phyloP scores from a whole-genome alignment of 164 flowering plant genomes.

The Stephania japonica region DNA sequence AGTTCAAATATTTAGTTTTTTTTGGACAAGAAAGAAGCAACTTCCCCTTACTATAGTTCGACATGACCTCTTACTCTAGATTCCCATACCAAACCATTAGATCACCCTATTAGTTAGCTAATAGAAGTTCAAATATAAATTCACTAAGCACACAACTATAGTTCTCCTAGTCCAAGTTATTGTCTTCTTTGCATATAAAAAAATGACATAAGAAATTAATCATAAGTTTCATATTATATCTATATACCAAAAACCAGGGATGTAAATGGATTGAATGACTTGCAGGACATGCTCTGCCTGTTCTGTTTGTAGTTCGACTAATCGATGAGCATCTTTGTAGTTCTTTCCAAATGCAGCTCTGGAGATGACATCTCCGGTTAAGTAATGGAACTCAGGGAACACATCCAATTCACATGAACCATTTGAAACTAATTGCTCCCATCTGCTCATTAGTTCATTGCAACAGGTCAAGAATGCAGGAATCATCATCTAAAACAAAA shows the following conservation, averaged over 20 bases:
- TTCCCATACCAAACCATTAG: too few relatives aligned
- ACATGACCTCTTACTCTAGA: too few relatives aligned
- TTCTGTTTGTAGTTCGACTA: constrained; percentile 18
- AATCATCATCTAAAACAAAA: constrained; percentile 8
- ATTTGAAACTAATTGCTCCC: constrained; percentile 6
- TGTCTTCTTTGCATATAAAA: too few relatives aligned
- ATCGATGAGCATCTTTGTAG: constrained; percentile 3
- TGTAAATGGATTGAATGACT: constrained; percentile 9
- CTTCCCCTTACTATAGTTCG: too few relatives aligned
- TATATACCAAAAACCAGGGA: constrained; percentile 38
- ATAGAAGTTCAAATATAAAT: too few relatives aligned
- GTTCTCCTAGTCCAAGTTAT: too few relatives aligned
- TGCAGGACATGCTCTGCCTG: constrained; percentile 11
- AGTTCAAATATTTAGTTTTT: too few relatives aligned
- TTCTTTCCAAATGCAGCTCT: constrained; percentile 11
- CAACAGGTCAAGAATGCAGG: constrained; percentile 12
- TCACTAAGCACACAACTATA: not conserved
- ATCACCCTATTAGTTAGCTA: too few relatives aligned
- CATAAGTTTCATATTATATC: not conserved
- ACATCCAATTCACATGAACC: constrained; percentile 15
- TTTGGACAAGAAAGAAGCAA: too few relatives aligned
- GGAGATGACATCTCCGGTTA: constrained; percentile 18
- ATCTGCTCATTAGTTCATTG: constrained; percentile 7
- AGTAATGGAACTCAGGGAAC: constrained; percentile 8
- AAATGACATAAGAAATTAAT: not conserved